Base-by-base conservation (phyloP, 2,329 filamentous ascomycete species). In the Claviceps monticola region DNA sequence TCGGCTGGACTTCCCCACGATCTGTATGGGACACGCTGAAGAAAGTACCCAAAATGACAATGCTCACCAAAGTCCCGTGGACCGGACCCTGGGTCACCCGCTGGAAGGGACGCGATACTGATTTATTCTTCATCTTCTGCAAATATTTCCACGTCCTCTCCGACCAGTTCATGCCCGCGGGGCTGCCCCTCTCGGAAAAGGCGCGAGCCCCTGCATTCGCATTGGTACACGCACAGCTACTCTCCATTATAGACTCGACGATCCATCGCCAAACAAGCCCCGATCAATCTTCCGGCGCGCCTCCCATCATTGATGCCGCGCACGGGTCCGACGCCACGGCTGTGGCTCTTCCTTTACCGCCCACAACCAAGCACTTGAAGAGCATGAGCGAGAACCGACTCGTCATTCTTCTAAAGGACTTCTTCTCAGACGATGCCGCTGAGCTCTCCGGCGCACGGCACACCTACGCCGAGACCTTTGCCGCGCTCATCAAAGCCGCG, bases 351-450 rank as follows among this genome's bases (percentile, higher is more conserved):
- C 76, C 80, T 0, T 69, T 86, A 38, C 75, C 82, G 13, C 77
- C 82, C 9, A 72, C 70, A 39, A 39, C 43, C 16, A 91, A 94
- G 63, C 76, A 85, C 48, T 75, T 86, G 59, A 82, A 84, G 58
- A 80, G 82, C 48, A 94, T 95, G 86, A 82, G 83, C n/a, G 88
- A 95, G 66, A 94, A 95, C 57, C 80, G 88, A 52, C 70, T 95
- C 51, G 79, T 96, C 51, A 83, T 91, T 62, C 70, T 95, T 54
- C 75, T 95, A 48, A 84, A 86, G 57, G 88, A 95, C 63, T 79
- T 94, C 54, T 74, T 95, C 34, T 81, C 71, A 0, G 72, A 74
- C 14, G 66, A 68, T 14, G 64, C 68, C 1, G 50, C 63, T 0
- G 61, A 68, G 0, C 62, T 72, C 38, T 56, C 62, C 1, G 66